Evolutionary conservation across 176 grass and related monocot genomes (phyloP).

Genomic region (Rhynchospora pubera): DNA sequence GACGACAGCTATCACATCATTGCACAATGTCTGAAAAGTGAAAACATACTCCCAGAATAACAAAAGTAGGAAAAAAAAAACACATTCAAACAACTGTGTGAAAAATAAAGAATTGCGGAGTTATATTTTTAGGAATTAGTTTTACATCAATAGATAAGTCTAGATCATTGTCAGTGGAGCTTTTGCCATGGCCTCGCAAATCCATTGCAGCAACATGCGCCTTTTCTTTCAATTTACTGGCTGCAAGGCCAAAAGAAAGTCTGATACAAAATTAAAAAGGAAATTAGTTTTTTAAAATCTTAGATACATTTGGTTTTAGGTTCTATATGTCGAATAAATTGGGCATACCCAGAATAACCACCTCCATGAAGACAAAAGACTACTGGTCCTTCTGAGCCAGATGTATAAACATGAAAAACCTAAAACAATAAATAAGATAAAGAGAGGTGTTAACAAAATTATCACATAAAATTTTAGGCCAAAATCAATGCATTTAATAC

Average conservation of each 20-base stretch:
- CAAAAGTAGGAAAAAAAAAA: neutral
- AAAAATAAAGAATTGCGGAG: neutral
- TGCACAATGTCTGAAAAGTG: conserved; percentile 62
- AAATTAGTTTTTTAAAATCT: conserved; percentile 1
- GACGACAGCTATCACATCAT: conserved; percentile 71
- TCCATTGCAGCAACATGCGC: conserved; percentile 72
- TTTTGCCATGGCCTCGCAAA: conserved; percentile 86
- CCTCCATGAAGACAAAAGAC: conserved; percentile 94
- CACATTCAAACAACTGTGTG: neutral
- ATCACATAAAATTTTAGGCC: neutral
- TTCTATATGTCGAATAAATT: neutral
- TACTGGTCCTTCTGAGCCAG: conserved; percentile 80
- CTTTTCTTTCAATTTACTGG: conserved; percentile 74
- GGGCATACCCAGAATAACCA: conserved; percentile 83
- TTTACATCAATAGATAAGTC: conserved; percentile 88
- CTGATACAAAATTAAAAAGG: conserved; percentile 31
- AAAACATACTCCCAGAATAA: conserved; percentile 14
- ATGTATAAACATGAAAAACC: conserved; percentile 77
- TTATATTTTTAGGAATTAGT: conserved; percentile 2
- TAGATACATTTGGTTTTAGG: neutral
- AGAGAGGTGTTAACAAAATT: neutral
- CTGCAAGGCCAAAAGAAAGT: conserved; percentile 91
- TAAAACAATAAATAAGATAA: conserved; percentile 16
- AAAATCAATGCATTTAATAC: conserved; percentile 7
- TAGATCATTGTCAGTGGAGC: conserved; percentile 61